A percentile compares a stretch with the other conserved stretches of the same genome.
Evolutionary conservation across 108 stramenopile species (phyloP).

Genomic region (Fistulifera pelliculosa): DNA sequence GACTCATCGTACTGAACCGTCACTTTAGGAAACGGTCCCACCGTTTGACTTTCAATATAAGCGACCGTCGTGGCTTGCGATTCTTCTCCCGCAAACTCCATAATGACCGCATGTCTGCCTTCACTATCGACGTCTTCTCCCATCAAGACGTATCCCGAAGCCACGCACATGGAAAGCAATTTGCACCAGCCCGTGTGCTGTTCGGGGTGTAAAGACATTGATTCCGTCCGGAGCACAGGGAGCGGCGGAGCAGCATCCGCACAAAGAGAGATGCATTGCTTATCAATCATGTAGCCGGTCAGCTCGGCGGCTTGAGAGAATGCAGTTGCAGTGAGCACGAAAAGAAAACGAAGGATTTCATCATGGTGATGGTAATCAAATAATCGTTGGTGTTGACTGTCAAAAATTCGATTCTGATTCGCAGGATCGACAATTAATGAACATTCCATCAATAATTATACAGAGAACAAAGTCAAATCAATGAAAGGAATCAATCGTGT

Average conservation of each 20-base stretch:
- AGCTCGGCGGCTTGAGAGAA: no score
- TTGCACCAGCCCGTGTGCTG: constrained; percentile 1
- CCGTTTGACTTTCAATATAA: not conserved
- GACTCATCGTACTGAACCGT: not conserved
- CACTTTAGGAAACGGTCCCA: not conserved
- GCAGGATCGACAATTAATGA: no score
- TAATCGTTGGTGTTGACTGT: no score
- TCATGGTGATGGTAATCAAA: no score
- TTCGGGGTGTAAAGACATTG: constrained; percentile 2
- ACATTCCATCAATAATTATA: no score
- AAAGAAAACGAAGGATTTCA: no score
- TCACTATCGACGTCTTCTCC: not conserved
- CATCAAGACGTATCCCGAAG: not conserved
- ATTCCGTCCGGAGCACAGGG: not conserved
- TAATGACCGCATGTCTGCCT: not conserved
- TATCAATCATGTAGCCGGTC: no score
- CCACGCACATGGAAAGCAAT: not conserved
- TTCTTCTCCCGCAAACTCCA: not conserved
- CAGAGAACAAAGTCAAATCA: no score
- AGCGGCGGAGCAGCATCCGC: not conserved
- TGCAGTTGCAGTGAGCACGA: no score
- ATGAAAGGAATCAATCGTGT: no score
- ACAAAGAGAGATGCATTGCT: not conserved
- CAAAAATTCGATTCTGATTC: no score
- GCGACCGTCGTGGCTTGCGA: not conserved